Conservation (phyloP, 1,139 yeast genomes). For the Geotrichum reessii region DNA sequence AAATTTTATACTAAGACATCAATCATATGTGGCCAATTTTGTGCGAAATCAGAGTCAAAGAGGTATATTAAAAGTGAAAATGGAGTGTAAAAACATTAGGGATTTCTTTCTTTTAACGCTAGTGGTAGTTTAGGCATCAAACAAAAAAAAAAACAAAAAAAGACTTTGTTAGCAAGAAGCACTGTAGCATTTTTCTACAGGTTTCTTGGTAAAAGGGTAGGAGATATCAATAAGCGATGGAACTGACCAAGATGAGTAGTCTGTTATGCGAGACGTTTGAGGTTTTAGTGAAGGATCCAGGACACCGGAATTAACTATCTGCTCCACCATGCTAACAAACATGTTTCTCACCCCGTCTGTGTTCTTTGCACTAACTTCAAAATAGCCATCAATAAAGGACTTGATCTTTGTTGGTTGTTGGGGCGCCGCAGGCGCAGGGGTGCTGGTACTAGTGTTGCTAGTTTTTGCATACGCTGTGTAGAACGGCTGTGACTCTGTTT, state of each 20-base stretch:
- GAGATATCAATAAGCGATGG: constrained; percentile 25
- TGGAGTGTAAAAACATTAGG: too few species aligned
- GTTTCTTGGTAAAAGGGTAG: constrained; percentile 7
- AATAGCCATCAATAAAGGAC: constrained; percentile 31
- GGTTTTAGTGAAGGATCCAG: constrained; percentile 7
- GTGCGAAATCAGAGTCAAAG: too few species aligned
- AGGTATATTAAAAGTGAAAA: too few species aligned
- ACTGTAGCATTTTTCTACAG: constrained; percentile 13
- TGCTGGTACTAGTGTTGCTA: constrained; percentile 4
- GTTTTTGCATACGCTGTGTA: constrained; percentile 6
- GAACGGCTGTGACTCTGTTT: constrained; percentile 9
- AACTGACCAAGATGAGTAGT: constrained; percentile 5
- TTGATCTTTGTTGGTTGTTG: constrained; percentile 16
- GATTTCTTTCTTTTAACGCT: too few species aligned
- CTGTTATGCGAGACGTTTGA: background rate
- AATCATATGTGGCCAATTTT: too few species aligned
- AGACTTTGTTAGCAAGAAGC: constrained; percentile 9
- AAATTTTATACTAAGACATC: too few species aligned
- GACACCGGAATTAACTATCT: constrained; percentile 14
- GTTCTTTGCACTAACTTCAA: constrained; percentile 29
- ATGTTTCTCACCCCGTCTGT: constrained; percentile 17
- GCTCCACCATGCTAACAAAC: constrained; percentile 19
- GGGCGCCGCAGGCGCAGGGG: background rate
- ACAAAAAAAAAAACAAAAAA: background rate
- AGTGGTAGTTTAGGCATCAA: background rate